Percentiles rank a stretch among this genome's conserved stretches.
Evolutionary conservation across 345 rosid genomes (phyloP).

Genomic region (Ricinus communis): DNA sequence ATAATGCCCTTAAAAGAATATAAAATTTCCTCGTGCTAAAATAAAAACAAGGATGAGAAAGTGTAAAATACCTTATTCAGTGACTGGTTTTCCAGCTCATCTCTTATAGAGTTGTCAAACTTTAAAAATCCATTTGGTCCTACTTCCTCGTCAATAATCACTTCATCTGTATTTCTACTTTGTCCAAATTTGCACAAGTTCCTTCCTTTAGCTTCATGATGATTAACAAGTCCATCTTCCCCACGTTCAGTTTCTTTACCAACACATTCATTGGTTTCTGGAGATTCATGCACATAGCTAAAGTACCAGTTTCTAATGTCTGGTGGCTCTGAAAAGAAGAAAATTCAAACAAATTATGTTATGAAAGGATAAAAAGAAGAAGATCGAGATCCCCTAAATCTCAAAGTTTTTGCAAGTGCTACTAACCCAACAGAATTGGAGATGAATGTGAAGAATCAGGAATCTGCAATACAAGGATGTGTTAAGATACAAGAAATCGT

Average conservation of each 20-base stretch:
- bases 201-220: conserved; percentile 32
- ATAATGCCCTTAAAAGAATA: not conserved
- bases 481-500: not conserved
- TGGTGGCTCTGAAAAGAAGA: conserved; percentile 32
- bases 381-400: not conserved
- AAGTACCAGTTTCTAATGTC: conserved; percentile 56
- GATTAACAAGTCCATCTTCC: conserved; percentile 27
- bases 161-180: conserved; percentile 12
- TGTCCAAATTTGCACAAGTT: not conserved
- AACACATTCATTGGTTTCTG: conserved; percentile 29
- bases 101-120: conserved; percentile 3
- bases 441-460: conserved; percentile 9
- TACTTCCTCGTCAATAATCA: conserved; percentile 18
- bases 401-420: not conserved
- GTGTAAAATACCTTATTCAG: conserved; percentile 20
- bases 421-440: conserved; percentile 26
- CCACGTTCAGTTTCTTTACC: conserved; percentile 19
- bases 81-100: conserved; percentile 14
- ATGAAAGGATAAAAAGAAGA: not conserved
- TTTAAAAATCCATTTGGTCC: conserved; percentile 18
- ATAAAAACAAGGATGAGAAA: not conserved
- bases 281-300: conserved; percentile 48
- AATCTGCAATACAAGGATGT: conserved; percentile 17
- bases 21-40: too few species aligned
- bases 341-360: not conserved